Conservation (phyloP, 176 grass and related monocot species). For the Olyra latifolia region DNA sequence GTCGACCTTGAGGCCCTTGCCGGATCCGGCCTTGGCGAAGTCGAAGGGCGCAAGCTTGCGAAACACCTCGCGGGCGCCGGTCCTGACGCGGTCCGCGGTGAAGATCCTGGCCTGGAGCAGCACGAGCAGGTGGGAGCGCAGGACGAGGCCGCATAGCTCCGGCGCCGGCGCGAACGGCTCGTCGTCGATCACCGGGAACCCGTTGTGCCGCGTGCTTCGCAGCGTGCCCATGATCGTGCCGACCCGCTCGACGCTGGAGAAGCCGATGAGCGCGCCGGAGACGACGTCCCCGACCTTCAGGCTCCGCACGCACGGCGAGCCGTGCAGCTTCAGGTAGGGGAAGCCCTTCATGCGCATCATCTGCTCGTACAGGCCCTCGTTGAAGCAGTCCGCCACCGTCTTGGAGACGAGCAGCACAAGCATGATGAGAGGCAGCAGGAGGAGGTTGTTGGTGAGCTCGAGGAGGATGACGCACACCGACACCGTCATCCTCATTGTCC, state of each 20-base stretch:
- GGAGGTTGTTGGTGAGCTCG: conserved; percentile 67
- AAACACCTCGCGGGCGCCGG: conserved; percentile 43
- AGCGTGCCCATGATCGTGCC: conserved; percentile 43
- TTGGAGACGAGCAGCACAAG: conserved; percentile 70
- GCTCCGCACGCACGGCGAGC: conserved; percentile 59
- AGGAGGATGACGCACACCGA: conserved; percentile 80
- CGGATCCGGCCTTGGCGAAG: conserved; percentile 68
- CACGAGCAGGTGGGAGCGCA: conserved; percentile 63
- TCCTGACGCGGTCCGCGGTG: conserved; percentile 37
- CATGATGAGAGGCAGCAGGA: conserved; percentile 72
- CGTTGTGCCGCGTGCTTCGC: conserved; percentile 51
- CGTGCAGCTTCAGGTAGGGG: conserved; percentile 60
- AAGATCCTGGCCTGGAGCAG: conserved; percentile 55
- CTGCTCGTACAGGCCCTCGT: conserved; percentile 72
- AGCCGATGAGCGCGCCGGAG: conserved; percentile 49
- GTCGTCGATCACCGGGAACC: conserved; percentile 66
- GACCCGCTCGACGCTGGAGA: conserved; percentile 57
- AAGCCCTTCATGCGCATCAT: conserved; percentile 71
- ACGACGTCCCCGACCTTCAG: conserved; percentile 52
- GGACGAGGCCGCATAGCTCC: conserved; percentile 66
- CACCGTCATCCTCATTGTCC: conserved; percentile 80
- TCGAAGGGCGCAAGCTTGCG: conserved; percentile 52
- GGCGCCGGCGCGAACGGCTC: conserved; percentile 45
- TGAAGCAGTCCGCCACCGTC: conserved; percentile 74
- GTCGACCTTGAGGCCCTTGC: conserved; percentile 51